Base-by-base conservation (phyloP, 148 eudicot genomes). In the Amaranthus cruentus region DNA sequence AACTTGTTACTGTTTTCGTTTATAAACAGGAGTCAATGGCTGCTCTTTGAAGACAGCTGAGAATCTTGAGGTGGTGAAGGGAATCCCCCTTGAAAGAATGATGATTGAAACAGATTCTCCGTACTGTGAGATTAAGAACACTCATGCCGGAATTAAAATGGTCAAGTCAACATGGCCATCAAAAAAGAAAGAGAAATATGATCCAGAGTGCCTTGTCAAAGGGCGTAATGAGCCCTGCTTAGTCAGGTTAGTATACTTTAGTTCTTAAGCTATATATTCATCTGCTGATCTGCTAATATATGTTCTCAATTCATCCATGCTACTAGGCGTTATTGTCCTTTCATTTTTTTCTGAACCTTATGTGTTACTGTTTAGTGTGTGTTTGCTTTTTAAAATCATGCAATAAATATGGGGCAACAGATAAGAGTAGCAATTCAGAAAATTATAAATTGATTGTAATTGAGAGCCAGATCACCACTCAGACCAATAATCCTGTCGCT, bases 51-150 rank as follows among this genome's bases (percentile, higher is more conserved):
- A 88, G 85, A 88, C 86, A 52, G 80, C 88, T 68, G 96, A 92
- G 75, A 95, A 95, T 77, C 91, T 95, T 78, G 96, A 92, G 48
- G 96, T 85, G 73, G 89, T 95, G 61, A 90, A 81, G 78, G 88
- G 94, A 74, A 87, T 95, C 71, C 99, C 99, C 63, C 57, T 84
- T 44, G 97, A 92, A 72, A 84, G 89, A 73, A 87, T 95, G 91
- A 91, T 95, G 97, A 95, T 95, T 76, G 99, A 95, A 79, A 95
- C 99, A 11, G 99, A 95, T 87, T 87, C 99, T 57, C 99, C 99
- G 28, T 95, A 95, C 71, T 95, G 99, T 83, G 99, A 92, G 64
- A 90, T 95, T 75, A 95, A 92, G 82, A 95, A 85, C 73, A 92
- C 99, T 55, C 97, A 92, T 90, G 97, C 99, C n/a, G 99, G 99